Evolutionary conservation across 495 filamentous ascomycete genomes (phyloP).

Genomic region (Podospora tetraspora): DNA sequence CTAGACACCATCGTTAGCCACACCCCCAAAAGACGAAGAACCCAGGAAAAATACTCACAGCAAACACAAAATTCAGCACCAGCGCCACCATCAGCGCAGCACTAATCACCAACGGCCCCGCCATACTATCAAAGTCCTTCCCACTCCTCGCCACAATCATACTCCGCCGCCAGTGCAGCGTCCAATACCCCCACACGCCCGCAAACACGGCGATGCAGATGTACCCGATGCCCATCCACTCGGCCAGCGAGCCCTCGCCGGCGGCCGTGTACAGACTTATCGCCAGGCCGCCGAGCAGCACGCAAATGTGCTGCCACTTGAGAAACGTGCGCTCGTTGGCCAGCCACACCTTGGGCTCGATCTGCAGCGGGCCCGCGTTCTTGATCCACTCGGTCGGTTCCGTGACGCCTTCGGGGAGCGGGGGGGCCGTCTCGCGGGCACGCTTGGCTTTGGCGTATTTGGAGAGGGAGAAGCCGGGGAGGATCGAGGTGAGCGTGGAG

Average conservation of each 20-base stretch:
- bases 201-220: slow-evolving; percentile 76
- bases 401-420: slow-evolving; percentile 76
- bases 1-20: slow-evolving; percentile 14
- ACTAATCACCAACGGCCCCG: slow-evolving; percentile 81
- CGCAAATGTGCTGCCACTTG: slow-evolving; percentile 92
- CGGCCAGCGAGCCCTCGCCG: slow-evolving; percentile 60
- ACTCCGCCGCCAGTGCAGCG: slow-evolving; percentile 65
- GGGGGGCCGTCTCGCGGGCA: slow-evolving; percentile 14
- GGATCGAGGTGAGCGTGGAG: slow-evolving; percentile 47
- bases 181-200: slow-evolving; percentile 79
- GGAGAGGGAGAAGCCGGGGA: slow-evolving; percentile 70
- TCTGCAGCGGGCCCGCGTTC: slow-evolving; percentile 79
- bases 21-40: neutral
- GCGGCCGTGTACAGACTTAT: slow-evolving; percentile 85
- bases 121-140: slow-evolving; percentile 81
- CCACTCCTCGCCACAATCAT: slow-evolving; percentile 83
- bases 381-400: slow-evolving; percentile 84
- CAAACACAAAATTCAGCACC: slow-evolving; percentile 83
- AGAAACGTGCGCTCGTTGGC: slow-evolving; percentile 96
- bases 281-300: slow-evolving; percentile 76
- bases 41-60: slow-evolving; percentile 29
- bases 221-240: slow-evolving; percentile 72
- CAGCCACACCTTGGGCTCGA: slow-evolving; percentile 97
- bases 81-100: slow-evolving; percentile 72
- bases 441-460: slow-evolving; percentile 59